phyloP scores from a whole-genome alignment of 139 green algal genomes.

The Prasinococcaceae sp. region DNA sequence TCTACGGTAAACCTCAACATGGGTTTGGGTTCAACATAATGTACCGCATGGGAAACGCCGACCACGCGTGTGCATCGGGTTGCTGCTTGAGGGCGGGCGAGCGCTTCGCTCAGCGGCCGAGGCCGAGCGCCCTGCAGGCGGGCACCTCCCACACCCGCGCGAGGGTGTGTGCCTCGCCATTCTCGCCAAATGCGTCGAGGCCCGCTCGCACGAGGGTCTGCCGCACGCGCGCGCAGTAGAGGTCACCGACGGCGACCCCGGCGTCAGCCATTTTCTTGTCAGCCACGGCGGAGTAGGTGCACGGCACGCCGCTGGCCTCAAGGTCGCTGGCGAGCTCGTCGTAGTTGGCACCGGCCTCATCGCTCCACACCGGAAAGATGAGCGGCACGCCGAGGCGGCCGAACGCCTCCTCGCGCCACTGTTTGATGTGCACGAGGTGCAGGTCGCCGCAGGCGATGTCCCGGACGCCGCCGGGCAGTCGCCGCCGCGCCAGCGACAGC shows the following conservation, averaged over 20 bases:
- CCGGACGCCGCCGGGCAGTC: not conserved
- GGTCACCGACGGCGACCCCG: not conserved
- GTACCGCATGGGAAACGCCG: no score
- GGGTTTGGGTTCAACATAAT: no score
- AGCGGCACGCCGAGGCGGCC: not conserved
- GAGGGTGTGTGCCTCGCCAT: not conserved
- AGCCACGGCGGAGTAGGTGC: not conserved
- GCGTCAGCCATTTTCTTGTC: not conserved
- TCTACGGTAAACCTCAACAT: no score
- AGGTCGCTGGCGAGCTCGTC: not conserved
- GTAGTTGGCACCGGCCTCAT: not conserved
- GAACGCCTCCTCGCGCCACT: not conserved
- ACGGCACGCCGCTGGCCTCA: not conserved
- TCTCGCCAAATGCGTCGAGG: constrained; percentile 1
- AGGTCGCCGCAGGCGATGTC: constrained; percentile 5
- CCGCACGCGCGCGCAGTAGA: not conserved
- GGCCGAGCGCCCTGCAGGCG: not conserved
- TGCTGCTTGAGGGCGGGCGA: no score
- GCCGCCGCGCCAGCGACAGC: not conserved
- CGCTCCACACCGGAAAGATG: not conserved
- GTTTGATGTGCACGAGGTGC: not conserved
- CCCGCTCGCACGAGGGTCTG: not conserved
- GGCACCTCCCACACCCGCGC: not conserved
- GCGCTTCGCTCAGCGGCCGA: no score
- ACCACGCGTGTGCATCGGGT: no score